Base-by-base conservation (phyloP, 2,329 filamentous ascomycete species). In the Cytospora leucostoma region DNA sequence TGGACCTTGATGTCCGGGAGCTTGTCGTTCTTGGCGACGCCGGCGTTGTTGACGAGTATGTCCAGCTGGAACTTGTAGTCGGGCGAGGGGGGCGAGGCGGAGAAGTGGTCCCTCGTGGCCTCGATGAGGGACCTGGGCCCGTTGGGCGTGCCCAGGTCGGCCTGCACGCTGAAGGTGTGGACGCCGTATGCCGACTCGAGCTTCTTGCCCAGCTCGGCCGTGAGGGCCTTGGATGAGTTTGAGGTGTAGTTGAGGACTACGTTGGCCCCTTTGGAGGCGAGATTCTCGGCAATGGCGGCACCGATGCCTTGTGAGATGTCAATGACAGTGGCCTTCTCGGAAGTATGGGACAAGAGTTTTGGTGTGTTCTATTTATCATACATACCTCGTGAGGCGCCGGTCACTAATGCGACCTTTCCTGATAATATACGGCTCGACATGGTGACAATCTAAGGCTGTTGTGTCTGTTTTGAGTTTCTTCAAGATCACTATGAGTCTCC, bases 1-100 rank as follows among this genome's bases (percentile, higher is more conserved):
- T 81, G 80, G 7, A 81, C 72, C 4, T 82, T 84, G 66, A 92
- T 84, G 34, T 90, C 84, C 57, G 85, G 82, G 32, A 90, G 77
- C 33, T 78, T 74, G 69, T 88, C 84, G 76, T 95, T 94, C 47
- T 84, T 78, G 37, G 85, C 79, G 7, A 88, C 78, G 60, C 91
- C 93, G 35, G 93, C 92, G 74, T 96, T 96, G 83, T 96, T 96
- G 79, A 96, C 80, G 59, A 96, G 79, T 66, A 96, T 91, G 76
- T 96, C 91, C 71, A 96, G 83, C 70, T 88, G 85, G 73, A 92
- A 85, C 7, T 57, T 65, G 61, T 79, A 78, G 64, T 76, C 72
- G 4, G 53, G 51, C 19, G 70, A 63, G 11, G 67, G 66, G 19
- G 62, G 77, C 34, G 82, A 79, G 63, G 81, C 73, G 10, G 81